Conservation (phyloP, 2,329 filamentous ascomycete genomes). For the Calonectria henricotiae region DNA sequence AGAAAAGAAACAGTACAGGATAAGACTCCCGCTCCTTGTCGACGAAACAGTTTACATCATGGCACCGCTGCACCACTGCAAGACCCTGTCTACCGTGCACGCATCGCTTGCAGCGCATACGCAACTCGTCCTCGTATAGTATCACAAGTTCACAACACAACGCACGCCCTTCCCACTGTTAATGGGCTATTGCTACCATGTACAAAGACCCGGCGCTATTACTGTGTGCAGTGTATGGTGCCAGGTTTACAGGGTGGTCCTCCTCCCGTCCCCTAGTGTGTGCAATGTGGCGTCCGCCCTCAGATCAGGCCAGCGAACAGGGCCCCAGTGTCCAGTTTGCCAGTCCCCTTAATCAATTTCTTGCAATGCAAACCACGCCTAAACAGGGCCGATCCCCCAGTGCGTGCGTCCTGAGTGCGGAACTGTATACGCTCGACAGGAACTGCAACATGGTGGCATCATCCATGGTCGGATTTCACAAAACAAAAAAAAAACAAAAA, state of each 20-base stretch:
- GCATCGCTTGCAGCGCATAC: neutral
- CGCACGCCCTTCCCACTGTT: neutral
- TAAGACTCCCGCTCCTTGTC: neutral
- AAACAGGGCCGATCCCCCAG: neutral
- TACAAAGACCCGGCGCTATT: neutral
- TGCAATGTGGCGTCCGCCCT: neutral
- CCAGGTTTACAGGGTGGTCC: no score
- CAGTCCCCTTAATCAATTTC: slow-evolving; percentile 3
- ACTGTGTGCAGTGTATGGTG: neutral
- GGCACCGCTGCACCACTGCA: neutral
- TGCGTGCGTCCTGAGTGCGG: neutral
- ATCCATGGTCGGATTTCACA: neutral
- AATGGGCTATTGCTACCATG: neutral
- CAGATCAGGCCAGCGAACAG: neutral
- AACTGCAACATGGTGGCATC: neutral
- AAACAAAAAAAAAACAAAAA: neutral
- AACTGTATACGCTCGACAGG: neutral
- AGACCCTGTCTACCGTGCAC: slow-evolving; percentile 3
- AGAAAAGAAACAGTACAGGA: neutral
- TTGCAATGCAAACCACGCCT: neutral
- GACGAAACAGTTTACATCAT: neutral
- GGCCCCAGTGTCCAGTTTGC: no score
- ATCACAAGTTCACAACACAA: neutral
- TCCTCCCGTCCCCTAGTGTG: no score
- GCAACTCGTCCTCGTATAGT: no score